A percentile compares a stretch with the other conserved stretches of the same genome.
Evolutionary conservation across 371 early-diverging fungal genomes (phyloP).

Genomic region (Smittium culicis): DNA sequence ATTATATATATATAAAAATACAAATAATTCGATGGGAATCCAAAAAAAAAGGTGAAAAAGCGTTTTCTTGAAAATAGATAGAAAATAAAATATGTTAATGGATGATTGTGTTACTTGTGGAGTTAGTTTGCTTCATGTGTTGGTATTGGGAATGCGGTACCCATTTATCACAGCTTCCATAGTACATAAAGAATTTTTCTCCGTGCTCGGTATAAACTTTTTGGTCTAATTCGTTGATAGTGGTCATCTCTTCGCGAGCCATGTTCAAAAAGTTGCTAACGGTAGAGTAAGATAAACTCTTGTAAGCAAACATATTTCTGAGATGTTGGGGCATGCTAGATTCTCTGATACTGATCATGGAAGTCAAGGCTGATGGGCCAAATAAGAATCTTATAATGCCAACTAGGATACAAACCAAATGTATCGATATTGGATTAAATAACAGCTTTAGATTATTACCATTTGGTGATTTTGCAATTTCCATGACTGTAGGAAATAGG

Average conservation of each 20-base stretch:
- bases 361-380: conserved; percentile 23
- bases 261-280: conserved; percentile 49
- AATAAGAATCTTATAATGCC: conserved; percentile 30
- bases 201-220: conserved; percentile 41
- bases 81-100: too few species aligned
- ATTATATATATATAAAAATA: too few species aligned
- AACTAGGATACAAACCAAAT: conserved; percentile 27
- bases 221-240: conserved; percentile 46
- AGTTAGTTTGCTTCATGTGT: conserved; percentile 47
- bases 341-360: conserved; percentile 28
- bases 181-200: conserved; percentile 62
- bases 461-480: conserved; percentile 59
- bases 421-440: conserved; percentile 29
- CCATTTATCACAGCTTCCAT: conserved; percentile 63
- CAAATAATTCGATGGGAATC: neutral
- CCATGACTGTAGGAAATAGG: conserved; percentile 63
- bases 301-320: conserved; percentile 40
- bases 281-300: conserved; percentile 41
- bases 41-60: neutral
- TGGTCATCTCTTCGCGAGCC: conserved; percentile 59
- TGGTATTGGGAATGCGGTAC: conserved; percentile 54
- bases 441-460: conserved; percentile 47
- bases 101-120: conserved; percentile 43
- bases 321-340: conserved; percentile 33
- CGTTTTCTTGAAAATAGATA: too few species aligned